phyloP scores from a whole-genome alignment of 129 eudicot species.

The Artemisia argyi region DNA sequence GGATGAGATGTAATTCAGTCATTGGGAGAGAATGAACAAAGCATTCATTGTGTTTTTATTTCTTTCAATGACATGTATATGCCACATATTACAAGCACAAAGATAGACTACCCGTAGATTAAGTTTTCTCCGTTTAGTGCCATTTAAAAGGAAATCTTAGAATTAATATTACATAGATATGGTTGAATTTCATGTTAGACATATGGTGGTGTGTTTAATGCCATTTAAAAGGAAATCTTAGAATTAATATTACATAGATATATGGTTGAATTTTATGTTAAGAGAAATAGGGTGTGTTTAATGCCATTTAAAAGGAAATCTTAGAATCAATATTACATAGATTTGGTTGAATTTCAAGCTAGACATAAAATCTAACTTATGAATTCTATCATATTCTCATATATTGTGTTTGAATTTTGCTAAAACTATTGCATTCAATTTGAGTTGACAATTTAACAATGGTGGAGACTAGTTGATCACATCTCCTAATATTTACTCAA shows the following conservation, averaged over 20 bases:
- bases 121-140: no score
- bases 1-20: no score
- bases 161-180: conserved; percentile 20
- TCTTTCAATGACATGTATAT: no score
- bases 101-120: no score
- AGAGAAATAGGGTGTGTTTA: not conserved
- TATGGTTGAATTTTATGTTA: conserved; percentile 22
- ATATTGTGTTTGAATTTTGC: not conserved
- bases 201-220: no score
- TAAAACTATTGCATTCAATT: not conserved
- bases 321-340: conserved; percentile 15
- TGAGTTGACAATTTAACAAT: conserved; percentile 4
- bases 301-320: conserved; percentile 21
- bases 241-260: not conserved
- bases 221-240: not conserved
- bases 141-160: conserved; percentile 25
- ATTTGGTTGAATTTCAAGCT: conserved; percentile 27
- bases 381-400: not conserved
- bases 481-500: not conserved
- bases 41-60: no score
- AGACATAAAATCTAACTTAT: conserved; percentile 19
- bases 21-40: no score
- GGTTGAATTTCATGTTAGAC: conserved; percentile 6
- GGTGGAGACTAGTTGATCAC: not conserved
- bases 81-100: no score